phyloP scores from a whole-genome alignment of 371 early-diverging fungal species.

The Mucor irregularis region DNA sequence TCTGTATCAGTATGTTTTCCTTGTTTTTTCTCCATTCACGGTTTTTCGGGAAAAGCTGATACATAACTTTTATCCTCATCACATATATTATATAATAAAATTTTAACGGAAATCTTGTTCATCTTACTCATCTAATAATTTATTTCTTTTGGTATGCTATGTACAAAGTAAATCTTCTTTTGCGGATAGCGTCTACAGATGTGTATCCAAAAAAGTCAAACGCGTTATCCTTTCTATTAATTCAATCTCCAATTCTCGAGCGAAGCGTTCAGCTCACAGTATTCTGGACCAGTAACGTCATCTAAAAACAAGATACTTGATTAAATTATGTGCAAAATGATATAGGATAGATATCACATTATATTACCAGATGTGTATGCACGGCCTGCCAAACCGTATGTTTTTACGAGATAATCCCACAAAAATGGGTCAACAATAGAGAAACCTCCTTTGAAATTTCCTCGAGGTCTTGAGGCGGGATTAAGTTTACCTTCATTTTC shows the following conservation, averaged over 20 bases:
- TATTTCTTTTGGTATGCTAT: too few species aligned
- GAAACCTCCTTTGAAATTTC: conserved; percentile 38
- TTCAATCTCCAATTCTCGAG: conserved; percentile 44
- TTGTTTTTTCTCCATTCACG: too few species aligned
- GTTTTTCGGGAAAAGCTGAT: too few species aligned
- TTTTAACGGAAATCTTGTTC: too few species aligned
- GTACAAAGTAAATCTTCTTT: too few species aligned
- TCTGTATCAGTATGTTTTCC: too few species aligned
- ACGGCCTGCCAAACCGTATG: conserved; percentile 39
- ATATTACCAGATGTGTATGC: conserved; percentile 35
- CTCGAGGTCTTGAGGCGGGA: conserved; percentile 36
- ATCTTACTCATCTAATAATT: too few species aligned
- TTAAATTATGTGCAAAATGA: neutral
- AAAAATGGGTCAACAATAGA: conserved; percentile 42
- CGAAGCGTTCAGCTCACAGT: conserved; percentile 29
- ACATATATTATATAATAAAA: too few species aligned
- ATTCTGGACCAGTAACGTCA: conserved; percentile 35
- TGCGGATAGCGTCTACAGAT: too few species aligned
- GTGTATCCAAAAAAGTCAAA: too few species aligned
- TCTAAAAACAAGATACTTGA: conserved; percentile 11
- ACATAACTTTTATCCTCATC: too few species aligned
- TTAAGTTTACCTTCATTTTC: conserved; percentile 27
- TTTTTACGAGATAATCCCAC: conserved; percentile 44
- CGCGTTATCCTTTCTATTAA: too few species aligned
- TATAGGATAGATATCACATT: neutral